These are phyloP conservation scores for Teratosphaeriaceae sp. DNA, from an alignment of 2,329 filamentous ascomycete species.

Conservation along the genomic window DNA sequence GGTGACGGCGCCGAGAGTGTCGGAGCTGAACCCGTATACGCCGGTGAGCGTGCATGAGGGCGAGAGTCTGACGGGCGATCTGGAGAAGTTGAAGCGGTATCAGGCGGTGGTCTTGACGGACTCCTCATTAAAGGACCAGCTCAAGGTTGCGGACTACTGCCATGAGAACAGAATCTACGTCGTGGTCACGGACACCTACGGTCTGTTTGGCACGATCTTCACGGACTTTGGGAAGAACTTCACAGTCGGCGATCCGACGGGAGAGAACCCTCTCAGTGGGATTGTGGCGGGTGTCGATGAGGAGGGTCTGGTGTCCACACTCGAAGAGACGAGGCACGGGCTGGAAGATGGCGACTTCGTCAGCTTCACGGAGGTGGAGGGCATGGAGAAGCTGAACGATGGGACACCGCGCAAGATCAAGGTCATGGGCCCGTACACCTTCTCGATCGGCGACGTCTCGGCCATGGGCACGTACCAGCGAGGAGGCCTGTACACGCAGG, in stretches of 20 bases:
- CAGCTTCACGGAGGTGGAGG: slow-evolving; percentile 87
- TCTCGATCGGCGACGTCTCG: slow-evolving; percentile 90
- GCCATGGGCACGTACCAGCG: slow-evolving; percentile 79
- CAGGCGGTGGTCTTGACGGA: slow-evolving; percentile 90
- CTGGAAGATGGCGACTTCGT: slow-evolving; percentile 95
- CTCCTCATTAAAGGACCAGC: slow-evolving; percentile 71
- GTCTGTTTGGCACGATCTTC: slow-evolving; percentile 92
- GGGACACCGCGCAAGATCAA: slow-evolving; percentile 81
- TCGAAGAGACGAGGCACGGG: slow-evolving; percentile 92
- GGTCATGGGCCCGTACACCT: slow-evolving; percentile 92
- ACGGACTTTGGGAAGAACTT: slow-evolving; percentile 97
- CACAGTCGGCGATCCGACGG: slow-evolving; percentile 80
- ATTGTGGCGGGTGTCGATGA: slow-evolving; percentile 88
- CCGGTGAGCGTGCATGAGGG: slow-evolving; percentile 69
- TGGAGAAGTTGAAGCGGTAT: slow-evolving; percentile 79
- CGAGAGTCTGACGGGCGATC: slow-evolving; percentile 63
- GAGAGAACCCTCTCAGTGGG: slow-evolving; percentile 78
- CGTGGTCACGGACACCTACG: slow-evolving; percentile 81
- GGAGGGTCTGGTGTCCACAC: slow-evolving; percentile 81
- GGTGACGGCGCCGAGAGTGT: slow-evolving; percentile 80
- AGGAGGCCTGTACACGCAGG: slow-evolving; percentile 86
- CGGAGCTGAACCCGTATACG: slow-evolving; percentile 94
- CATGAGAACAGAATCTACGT: slow-evolving; percentile 90
- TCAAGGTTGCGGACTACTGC: slow-evolving; percentile 83
- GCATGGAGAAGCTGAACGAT: slow-evolving; percentile 82